Evolutionary conservation across 2,329 filamentous ascomycete genomes (phyloP).

Genomic region (Penicillium sp.): DNA sequence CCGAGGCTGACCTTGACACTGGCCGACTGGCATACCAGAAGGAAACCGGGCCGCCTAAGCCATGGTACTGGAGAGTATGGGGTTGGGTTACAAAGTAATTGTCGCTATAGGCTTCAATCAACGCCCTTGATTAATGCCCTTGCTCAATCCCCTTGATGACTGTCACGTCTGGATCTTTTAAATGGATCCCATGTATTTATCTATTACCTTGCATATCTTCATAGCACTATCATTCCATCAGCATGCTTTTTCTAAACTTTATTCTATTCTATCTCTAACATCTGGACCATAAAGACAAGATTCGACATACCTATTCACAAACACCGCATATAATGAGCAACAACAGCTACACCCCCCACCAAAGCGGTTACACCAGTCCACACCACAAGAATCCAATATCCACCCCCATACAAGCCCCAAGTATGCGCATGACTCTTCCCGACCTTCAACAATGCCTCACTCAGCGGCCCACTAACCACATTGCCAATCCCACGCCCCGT

Average conservation of each 20-base stretch:
- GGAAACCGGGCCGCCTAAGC: slow-evolving; percentile 31
- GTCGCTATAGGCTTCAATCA: not conserved
- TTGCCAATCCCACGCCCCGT: slow-evolving; percentile 26
- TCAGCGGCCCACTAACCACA: slow-evolving; percentile 24
- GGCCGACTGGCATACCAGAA: slow-evolving; percentile 42
- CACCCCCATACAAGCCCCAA: slow-evolving; percentile 23
- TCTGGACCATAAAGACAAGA: too few relatives aligned
- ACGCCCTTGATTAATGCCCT: not conserved
- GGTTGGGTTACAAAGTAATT: slow-evolving; percentile 24
- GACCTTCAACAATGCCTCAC: slow-evolving; percentile 22
- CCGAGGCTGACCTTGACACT: slow-evolving; percentile 50
- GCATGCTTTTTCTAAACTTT: too few relatives aligned
- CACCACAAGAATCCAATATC: slow-evolving; percentile 23
- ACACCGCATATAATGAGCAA: slow-evolving; percentile 20
- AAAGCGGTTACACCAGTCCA: slow-evolving; percentile 25
- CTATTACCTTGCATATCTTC: not conserved
- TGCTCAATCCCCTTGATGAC: not conserved
- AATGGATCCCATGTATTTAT: not conserved
- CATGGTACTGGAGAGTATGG: slow-evolving; percentile 33
- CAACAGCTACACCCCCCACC: slow-evolving; percentile 20
- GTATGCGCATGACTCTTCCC: slow-evolving; percentile 18
- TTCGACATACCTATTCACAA: too few relatives aligned
- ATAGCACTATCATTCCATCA: not conserved
- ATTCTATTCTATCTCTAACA: too few relatives aligned
- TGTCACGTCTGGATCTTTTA: not conserved